phyloP scores from a whole-genome alignment of 805 yeast genomes.

The Zygosaccharomyces gambellarensis region DNA sequence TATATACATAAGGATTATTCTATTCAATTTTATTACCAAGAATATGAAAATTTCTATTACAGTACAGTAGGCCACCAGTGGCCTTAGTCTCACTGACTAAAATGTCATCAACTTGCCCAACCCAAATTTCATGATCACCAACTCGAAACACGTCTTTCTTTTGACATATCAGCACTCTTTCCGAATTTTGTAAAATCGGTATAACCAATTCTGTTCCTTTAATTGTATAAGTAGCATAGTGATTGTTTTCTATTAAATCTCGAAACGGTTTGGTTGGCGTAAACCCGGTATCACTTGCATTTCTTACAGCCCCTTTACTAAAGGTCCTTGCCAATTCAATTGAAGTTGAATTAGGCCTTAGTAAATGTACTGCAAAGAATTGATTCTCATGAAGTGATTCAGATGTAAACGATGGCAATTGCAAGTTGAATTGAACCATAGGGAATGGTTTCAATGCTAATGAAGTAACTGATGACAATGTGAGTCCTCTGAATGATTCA shows the following conservation, averaged over 20 bases:
- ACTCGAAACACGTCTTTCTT: slow-evolving; percentile 49
- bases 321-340: slow-evolving; percentile 62
- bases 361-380: slow-evolving; percentile 67
- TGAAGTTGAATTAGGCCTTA: slow-evolving; percentile 55
- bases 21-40: slow-evolving; percentile 37
- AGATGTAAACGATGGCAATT: slow-evolving; percentile 80
- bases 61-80: slow-evolving; percentile 64
- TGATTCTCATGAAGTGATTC: slow-evolving; percentile 51
- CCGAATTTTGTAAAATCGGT: slow-evolving; percentile 57
- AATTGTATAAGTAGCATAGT: slow-evolving; percentile 33
- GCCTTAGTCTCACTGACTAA: slow-evolving; percentile 30
- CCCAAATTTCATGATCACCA: slow-evolving; percentile 89
- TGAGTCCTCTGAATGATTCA: slow-evolving; percentile 51
- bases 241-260: slow-evolving; percentile 33
- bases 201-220: slow-evolving; percentile 30
- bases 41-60: slow-evolving; percentile 55
- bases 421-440: slow-evolving; percentile 77
- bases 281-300: slow-evolving; percentile 24
- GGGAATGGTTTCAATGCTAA: slow-evolving; percentile 74
- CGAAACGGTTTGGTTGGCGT: slow-evolving; percentile 51
- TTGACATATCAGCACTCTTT: slow-evolving; percentile 58
- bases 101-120: slow-evolving; percentile 67
- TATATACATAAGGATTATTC: background rate
- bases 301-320: slow-evolving; percentile 46
- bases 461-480: slow-evolving; percentile 82